Conservation (phyloP, 345 rosid genomes). For the Eucalyptus melliodora region DNA sequence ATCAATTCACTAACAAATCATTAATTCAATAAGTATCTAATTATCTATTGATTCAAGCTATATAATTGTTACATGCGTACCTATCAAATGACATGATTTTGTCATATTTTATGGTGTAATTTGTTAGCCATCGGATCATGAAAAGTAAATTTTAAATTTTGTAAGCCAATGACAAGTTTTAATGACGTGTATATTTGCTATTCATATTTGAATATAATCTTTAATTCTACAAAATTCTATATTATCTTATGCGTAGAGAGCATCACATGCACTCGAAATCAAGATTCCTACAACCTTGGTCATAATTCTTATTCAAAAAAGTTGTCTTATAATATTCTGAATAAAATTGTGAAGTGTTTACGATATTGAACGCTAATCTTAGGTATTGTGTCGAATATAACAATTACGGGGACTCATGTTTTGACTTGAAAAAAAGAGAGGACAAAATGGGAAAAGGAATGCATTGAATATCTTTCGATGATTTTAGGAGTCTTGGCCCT, state of each 20-base stretch:
- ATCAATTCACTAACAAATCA: background rate
- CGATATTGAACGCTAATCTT: background rate
- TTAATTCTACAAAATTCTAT: background rate
- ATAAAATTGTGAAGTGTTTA: background rate
- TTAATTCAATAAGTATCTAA: background rate
- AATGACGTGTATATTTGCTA: background rate
- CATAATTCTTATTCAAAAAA: background rate
- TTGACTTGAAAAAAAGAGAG: background rate
- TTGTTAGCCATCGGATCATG: background rate
- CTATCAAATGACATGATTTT: background rate
- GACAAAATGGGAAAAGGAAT: background rate
- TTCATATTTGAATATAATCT: background rate
- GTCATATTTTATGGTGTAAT: background rate
- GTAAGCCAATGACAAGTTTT: background rate
- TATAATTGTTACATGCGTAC: background rate
- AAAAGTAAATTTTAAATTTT: background rate
- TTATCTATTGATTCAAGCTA: background rate
- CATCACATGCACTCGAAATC: background rate
- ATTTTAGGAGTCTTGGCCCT: background rate
- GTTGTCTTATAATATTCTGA: background rate
- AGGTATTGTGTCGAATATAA: background rate
- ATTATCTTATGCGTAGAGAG: background rate
- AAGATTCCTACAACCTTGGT: background rate
- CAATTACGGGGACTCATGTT: background rate
- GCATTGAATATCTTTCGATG: background rate